Percentiles rank a stretch among this genome's conserved stretches.
Conservation (phyloP, 139 green algal genomes). For the Ettlia oleoabundans region DNA sequence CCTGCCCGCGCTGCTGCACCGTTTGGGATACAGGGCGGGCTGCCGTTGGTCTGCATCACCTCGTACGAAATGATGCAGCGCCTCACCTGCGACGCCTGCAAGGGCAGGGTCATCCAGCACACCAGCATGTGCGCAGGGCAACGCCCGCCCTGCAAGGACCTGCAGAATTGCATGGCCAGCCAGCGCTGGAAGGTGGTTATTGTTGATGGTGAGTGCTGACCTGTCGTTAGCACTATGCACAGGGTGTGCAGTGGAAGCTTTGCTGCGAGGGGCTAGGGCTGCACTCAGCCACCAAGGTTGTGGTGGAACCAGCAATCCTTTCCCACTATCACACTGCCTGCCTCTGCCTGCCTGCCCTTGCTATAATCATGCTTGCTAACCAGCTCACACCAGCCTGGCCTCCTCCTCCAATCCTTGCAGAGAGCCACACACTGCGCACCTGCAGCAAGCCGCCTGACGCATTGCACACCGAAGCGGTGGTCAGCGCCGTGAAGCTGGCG, state of each 20-base stretch:
- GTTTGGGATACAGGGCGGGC: neutral
- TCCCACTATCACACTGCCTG: too few relatives aligned
- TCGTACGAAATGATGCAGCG: conserved; percentile 90
- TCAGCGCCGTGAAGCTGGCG: conserved; percentile 49
- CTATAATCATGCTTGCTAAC: conserved; percentile 53
- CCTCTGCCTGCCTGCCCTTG: neutral
- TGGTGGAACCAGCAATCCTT: too few relatives aligned
- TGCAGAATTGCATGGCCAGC: conserved; percentile 76
- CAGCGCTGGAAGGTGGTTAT: conserved; percentile 61
- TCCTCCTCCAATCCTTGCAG: conserved; percentile 8
- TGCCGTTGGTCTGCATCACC: conserved; percentile 63
- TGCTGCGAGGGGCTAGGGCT: neutral
- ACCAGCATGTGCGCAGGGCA: neutral
- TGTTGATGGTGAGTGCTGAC: conserved; percentile 80
- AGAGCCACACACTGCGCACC: conserved; percentile 69
- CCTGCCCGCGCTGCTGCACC: neutral
- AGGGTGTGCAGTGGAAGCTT: neutral
- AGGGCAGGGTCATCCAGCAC: neutral
- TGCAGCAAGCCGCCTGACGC: conserved; percentile 62
- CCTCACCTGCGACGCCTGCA: conserved; percentile 77
- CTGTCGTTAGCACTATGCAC: neutral
- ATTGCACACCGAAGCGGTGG: conserved; percentile 73
- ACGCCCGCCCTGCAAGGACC: conserved; percentile 16
- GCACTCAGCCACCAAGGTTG: too few relatives aligned
- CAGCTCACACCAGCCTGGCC: conserved; percentile 80